Evolutionary conservation across 2,329 filamentous ascomycete genomes (phyloP), one percentile per base, ranked within the genome.

Genomic region (Alternaria panax): DNA sequence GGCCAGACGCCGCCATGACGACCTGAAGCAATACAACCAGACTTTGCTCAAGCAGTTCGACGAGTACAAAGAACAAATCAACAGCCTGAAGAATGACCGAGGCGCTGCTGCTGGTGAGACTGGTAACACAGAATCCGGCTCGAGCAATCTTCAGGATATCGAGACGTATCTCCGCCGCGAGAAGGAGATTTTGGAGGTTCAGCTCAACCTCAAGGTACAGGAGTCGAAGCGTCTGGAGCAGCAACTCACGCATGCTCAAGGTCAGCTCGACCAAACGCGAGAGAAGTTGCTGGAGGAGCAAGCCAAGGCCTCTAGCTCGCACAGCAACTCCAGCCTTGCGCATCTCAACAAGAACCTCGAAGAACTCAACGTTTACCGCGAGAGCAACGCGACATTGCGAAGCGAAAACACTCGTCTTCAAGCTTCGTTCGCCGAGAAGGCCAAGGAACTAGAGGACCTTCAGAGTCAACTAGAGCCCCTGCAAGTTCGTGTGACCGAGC

Each of bases 131-230:
- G 84, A 87, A 51, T 83, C 87, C 34, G 88, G 87, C 40, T 81
- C 89, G 9, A 91, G 92, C 66, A 92, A 91, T 53, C 86, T 97
- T 9, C 91, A 95, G 62, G 94, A 98, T 72, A 87, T 99, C 57
- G 96, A 96, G 79, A 90, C 87, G 62, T 99, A 95, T 77, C 83
- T 99, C 62, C 90, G 94, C 45, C 90, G 92, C 41, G 96, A 99
- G 80, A 99, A 98, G 82, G 95, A 98, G 75, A 98, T 99, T 66
- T 86, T 97, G 8, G 94, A 99, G 69, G 92, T 97, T n/a, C 94
- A 98, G 73, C 91, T 93, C 70, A 93, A 97, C 68, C 84, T 98
- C 43, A 93, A 94, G 70, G 85, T 89, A 0, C 92, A 96, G 70
- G 95, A 99, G 79, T 85, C 88, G 54, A 96, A 96, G 79, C 88